phyloP scores from a whole-genome alignment of 140 eudicot genomes.

The Erigeron philadelphicus region DNA sequence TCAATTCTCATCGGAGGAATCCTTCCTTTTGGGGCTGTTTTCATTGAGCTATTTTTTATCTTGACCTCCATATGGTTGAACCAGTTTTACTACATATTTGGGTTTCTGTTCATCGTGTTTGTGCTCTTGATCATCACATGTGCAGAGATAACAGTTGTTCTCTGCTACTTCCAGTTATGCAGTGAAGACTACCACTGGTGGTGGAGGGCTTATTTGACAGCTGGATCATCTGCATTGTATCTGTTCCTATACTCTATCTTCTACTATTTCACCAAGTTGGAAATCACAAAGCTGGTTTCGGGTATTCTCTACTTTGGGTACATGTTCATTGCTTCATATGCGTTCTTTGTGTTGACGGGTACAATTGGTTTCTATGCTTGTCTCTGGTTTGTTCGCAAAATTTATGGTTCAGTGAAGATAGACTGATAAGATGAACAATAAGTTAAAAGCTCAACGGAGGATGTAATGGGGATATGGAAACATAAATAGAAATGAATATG shows the following conservation, averaged over 20 bases:
- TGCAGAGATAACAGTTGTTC: slow-evolving; percentile 77
- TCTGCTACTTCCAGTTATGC: slow-evolving; percentile 84
- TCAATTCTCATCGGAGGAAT: slow-evolving; percentile 86
- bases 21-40: slow-evolving; percentile 91
- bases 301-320: slow-evolving; percentile 66
- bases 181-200: slow-evolving; percentile 94
- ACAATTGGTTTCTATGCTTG: slow-evolving; percentile 81
- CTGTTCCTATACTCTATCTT: slow-evolving; percentile 79
- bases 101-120: slow-evolving; percentile 84
- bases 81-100: slow-evolving; percentile 89
- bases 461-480: background rate
- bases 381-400: slow-evolving; percentile 75
- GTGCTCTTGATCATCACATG: slow-evolving; percentile 72
- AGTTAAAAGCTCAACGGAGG: background rate
- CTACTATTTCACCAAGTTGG: slow-evolving; percentile 81
- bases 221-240: slow-evolving; percentile 81
- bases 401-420: slow-evolving; percentile 83
- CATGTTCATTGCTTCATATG: slow-evolving; percentile 82
- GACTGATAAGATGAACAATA: slow-evolving; percentile 40
- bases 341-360: slow-evolving; percentile 93
- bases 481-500: slow-evolving; percentile 8
- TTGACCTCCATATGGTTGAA: slow-evolving; percentile 85
- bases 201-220: slow-evolving; percentile 90
- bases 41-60: slow-evolving; percentile 81
- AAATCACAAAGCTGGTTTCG: slow-evolving; percentile 66